Percentiles rank a stretch among this genome's conserved stretches.
These are phyloP conservation scores for Ilyonectria mors-panacis DNA, from an alignment of 2,329 filamentous ascomycete species.

Conservation along the genomic window DNA sequence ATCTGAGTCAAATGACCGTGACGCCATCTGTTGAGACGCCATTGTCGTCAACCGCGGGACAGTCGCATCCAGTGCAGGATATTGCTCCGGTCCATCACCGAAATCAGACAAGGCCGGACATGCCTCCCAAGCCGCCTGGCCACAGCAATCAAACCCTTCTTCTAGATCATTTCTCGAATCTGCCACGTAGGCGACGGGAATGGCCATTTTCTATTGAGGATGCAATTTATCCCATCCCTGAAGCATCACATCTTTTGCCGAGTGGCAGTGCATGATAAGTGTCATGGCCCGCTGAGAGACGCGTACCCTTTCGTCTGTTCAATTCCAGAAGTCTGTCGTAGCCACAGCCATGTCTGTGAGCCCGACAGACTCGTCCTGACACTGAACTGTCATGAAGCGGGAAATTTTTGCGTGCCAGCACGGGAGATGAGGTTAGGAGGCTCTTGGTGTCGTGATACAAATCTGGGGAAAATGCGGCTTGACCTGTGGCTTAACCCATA, in stretches of 20 bases:
- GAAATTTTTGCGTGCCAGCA: background rate
- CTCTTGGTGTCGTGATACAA: background rate
- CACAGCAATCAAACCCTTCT: background rate
- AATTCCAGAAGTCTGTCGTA: background rate
- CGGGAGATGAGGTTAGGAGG: background rate
- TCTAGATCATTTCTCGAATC: background rate
- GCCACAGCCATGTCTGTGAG: background rate
- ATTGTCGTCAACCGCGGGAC: background rate
- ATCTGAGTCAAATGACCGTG: conserved; percentile 13
- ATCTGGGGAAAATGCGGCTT: conserved; percentile 32
- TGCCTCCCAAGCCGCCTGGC: background rate
- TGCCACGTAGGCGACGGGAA: background rate
- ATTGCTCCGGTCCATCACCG: conserved; percentile 1
- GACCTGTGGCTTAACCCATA: conserved; percentile 41
- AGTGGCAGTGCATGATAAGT: background rate
- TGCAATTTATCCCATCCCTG: background rate
- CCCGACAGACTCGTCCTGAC: too few relatives aligned
- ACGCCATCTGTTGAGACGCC: conserved; percentile 18
- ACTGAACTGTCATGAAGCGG: background rate
- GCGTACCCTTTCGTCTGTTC: background rate
- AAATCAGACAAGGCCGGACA: background rate
- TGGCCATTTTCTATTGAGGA: background rate
- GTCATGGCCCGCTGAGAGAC: background rate
- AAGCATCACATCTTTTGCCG: background rate
- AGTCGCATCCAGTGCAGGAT: conserved; percentile 4